Percentiles rank a stretch among this genome's conserved stretches.
Conservation (phyloP, 2,329 filamentous ascomycete genomes). For the Fusarium sp. region DNA sequence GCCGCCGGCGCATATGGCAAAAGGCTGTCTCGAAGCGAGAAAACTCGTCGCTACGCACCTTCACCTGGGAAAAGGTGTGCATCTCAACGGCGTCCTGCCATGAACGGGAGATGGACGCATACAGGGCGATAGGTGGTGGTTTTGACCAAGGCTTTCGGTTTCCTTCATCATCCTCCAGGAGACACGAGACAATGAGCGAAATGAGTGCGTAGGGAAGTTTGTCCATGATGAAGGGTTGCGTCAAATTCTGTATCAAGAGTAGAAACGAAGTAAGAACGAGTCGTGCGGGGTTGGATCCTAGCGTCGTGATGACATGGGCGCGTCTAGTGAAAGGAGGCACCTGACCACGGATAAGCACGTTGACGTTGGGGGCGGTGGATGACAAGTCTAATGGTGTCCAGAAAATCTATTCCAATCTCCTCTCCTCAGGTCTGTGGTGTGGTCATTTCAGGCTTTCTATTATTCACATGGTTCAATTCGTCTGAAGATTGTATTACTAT, state of each 20-base stretch:
- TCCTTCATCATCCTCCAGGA: constrained; percentile 1
- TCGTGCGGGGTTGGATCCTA: not conserved
- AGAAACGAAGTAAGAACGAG: not conserved
- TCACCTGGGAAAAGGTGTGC: not conserved
- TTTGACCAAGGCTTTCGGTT: constrained; percentile 5
- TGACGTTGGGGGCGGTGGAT: not conserved
- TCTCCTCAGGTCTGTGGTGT: not conserved
- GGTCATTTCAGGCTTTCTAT: not conserved
- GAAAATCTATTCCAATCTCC: not conserved
- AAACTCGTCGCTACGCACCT: not conserved
- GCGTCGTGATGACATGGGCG: not conserved
- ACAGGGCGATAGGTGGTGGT: not conserved
- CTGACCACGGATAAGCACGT: not conserved
- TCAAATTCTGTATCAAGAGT: not conserved
- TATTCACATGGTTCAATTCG: not conserved
- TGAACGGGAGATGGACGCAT: constrained; percentile 7
- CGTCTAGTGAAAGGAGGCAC: not conserved
- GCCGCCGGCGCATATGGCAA: not conserved
- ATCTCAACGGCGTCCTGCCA: constrained; percentile 3
- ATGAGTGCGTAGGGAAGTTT: not conserved
- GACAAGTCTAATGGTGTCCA: not conserved
- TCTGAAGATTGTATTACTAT: not conserved
- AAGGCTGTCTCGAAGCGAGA: not conserved
- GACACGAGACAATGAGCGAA: not conserved
- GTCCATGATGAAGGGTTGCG: not conserved